phyloP scores from a whole-genome alignment of 2,329 filamentous ascomycete species.

The Clonostachys sp. region DNA sequence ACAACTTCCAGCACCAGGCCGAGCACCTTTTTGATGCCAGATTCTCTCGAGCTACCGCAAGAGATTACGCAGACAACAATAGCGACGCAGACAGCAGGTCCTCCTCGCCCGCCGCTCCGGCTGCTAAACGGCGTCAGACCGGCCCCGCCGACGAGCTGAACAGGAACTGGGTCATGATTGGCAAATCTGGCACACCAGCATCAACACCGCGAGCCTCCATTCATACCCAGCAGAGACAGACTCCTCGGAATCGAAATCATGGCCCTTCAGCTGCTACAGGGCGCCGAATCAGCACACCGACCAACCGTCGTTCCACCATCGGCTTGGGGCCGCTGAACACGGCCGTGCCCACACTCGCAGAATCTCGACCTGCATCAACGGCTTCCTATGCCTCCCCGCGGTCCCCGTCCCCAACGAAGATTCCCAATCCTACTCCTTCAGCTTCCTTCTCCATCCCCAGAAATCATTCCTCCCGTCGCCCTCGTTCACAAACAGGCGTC shows the following conservation, averaged over 20 bases:
- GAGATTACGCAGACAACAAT: not conserved
- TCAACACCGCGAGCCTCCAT: slow-evolving; percentile 15
- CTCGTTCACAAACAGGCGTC: not conserved
- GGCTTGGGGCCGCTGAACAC: slow-evolving; percentile 4
- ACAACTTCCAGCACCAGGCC: not conserved
- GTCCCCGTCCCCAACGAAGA: slow-evolving; percentile 33
- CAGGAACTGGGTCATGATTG: slow-evolving; percentile 68
- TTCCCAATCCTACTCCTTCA: slow-evolving; percentile 27
- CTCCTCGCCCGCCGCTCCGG: slow-evolving; percentile 37
- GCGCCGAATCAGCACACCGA: slow-evolving; percentile 37
- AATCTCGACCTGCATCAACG: slow-evolving; percentile 13
- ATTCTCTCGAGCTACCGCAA: not conserved
- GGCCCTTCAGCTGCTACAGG: slow-evolving; percentile 22
- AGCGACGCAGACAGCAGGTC: slow-evolving; percentile 13
- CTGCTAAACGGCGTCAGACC: slow-evolving; percentile 51
- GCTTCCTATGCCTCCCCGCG: slow-evolving; percentile 24
- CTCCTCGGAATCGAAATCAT: slow-evolving; percentile 23
- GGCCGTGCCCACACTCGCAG: slow-evolving; percentile 11
- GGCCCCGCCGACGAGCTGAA: slow-evolving; percentile 50
- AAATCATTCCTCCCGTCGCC: not conserved
- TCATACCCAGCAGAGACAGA: slow-evolving; percentile 6
- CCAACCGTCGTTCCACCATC: slow-evolving; percentile 15
- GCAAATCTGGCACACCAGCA: slow-evolving; percentile 10
- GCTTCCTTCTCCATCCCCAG: slow-evolving; percentile 3
- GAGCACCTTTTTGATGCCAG: not conserved